Evolutionary conservation across 257 asterid genomes (phyloP).

Genomic region (Salvia hispanica): DNA sequence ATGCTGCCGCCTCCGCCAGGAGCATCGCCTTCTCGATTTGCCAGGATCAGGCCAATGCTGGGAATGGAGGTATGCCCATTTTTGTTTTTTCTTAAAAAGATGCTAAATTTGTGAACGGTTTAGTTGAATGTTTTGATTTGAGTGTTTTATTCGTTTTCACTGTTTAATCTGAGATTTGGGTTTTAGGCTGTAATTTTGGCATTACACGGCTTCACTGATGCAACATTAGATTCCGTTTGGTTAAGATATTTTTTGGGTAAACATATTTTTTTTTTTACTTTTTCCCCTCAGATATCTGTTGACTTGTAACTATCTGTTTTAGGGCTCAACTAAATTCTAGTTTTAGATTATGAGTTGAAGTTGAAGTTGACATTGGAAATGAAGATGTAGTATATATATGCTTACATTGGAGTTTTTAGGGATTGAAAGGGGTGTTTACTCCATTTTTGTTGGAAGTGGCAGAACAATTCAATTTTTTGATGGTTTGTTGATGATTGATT

Average conservation of each 20-base stretch:
- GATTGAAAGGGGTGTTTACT: too few species aligned
- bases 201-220: neutral
- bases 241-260: constrained; percentile 24
- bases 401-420: too few species aligned
- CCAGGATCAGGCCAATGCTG: constrained; percentile 34
- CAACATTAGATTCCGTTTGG: neutral
- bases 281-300: neutral
- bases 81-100: neutral
- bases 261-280: neutral
- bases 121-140: neutral
- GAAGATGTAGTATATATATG: neutral
- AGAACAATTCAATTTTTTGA: constrained; percentile 5
- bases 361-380: neutral
- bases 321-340: neutral
- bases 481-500: constrained; percentile 25
- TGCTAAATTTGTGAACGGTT: constrained; percentile 15
- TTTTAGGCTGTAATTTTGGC: neutral
- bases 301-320: neutral
- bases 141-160: neutral
- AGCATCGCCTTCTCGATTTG: constrained; percentile 46
- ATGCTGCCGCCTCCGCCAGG: constrained; percentile 29
- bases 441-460: neutral
- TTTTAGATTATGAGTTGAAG: constrained; percentile 7
- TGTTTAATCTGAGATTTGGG: constrained; percentile 30
- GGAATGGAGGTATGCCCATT: constrained; percentile 35